phyloP scores from a whole-genome alignment of 139 green algal genomes.

The Chlorella ohadii region DNA sequence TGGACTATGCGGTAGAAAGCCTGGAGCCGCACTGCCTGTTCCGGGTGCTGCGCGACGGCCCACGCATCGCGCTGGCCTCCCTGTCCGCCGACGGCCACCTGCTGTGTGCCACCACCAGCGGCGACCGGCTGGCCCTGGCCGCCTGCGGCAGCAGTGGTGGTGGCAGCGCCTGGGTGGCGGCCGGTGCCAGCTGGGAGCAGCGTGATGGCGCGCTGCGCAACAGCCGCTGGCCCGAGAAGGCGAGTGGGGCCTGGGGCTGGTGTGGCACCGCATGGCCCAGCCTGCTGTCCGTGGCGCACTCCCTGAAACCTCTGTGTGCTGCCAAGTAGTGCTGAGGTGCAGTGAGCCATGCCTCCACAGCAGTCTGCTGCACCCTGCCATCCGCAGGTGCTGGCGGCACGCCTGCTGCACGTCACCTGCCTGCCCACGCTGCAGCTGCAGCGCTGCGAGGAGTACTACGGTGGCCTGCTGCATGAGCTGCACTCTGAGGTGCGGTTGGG shows the following conservation, averaged over 20 bases:
- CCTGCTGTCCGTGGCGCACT: too few species aligned
- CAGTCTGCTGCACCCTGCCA: neutral
- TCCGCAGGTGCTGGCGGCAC: conserved; percentile 7
- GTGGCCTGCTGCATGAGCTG: conserved; percentile 18
- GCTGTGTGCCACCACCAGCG: conserved; percentile 9
- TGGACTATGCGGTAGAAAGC: conserved; percentile 16
- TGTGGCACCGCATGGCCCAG: too few species aligned
- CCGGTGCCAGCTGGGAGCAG: conserved; percentile 10
- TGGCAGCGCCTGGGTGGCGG: neutral
- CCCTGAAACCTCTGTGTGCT: too few species aligned
- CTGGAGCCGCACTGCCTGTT: conserved; percentile 22
- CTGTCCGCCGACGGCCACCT: conserved; percentile 4
- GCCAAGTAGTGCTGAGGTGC: too few species aligned
- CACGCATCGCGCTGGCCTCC: conserved; percentile 15
- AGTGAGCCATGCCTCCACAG: too few species aligned
- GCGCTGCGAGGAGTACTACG: conserved; percentile 24
- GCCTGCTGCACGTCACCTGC: conserved; percentile 31
- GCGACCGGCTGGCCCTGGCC: conserved; percentile 6
- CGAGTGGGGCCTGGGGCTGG: neutral
- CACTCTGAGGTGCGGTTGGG: conserved; percentile 11
- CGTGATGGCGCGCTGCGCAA: conserved; percentile 6
- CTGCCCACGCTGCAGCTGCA: conserved; percentile 25
- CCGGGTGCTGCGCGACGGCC: conserved; percentile 19
- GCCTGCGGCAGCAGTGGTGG: neutral
- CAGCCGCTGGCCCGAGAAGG: conserved; percentile 23